Evolutionary conservation across 208 protist species (phyloP).

Genomic region (Herpetomonas tarakana): DNA sequence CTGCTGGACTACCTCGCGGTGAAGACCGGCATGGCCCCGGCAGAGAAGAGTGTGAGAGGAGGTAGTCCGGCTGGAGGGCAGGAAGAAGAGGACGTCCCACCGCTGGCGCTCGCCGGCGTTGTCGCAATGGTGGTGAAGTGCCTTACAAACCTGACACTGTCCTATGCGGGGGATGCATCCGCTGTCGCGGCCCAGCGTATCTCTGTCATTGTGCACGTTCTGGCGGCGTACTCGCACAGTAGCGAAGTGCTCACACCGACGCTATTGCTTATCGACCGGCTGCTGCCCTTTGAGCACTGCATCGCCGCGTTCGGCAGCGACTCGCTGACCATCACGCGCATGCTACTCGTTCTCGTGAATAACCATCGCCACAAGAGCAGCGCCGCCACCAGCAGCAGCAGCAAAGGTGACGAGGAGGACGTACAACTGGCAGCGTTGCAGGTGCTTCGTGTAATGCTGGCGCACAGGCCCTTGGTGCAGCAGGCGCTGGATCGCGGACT

Average conservation of each 20-base stretch:
- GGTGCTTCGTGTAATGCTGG: slow-evolving; percentile 37
- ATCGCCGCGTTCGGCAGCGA: not conserved
- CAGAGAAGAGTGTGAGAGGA: not conserved
- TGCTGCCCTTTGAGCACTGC: not conserved
- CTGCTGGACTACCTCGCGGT: slow-evolving; percentile 47
- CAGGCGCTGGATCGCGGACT: slow-evolving; percentile 71
- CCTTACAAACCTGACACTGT: not conserved
- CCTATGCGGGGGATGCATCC: not conserved
- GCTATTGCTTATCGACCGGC: not conserved
- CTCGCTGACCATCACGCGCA: not conserved
- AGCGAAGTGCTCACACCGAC: not conserved
- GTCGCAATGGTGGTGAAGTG: not conserved
- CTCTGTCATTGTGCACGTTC: not conserved
- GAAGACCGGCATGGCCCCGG: slow-evolving; percentile 11
- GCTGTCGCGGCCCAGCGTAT: not conserved
- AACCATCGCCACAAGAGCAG: too few relatives aligned
- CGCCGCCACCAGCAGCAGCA: not conserved
- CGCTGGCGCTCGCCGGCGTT: not conserved
- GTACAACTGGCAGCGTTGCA: slow-evolving; percentile 21
- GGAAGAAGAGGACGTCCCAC: not conserved
- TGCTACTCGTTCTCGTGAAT: not conserved
- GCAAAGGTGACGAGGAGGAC: slow-evolving; percentile 13
- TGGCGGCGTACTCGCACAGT: not conserved
- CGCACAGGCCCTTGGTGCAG: slow-evolving; percentile 47
- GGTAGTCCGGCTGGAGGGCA: not conserved